A percentile compares a stretch with the other conserved stretches of the same genome.
These are phyloP conservation scores for Pisolithus sp. DNA, from an alignment of 768 basidiomycete genomes.

Conservation along the genomic window DNA sequence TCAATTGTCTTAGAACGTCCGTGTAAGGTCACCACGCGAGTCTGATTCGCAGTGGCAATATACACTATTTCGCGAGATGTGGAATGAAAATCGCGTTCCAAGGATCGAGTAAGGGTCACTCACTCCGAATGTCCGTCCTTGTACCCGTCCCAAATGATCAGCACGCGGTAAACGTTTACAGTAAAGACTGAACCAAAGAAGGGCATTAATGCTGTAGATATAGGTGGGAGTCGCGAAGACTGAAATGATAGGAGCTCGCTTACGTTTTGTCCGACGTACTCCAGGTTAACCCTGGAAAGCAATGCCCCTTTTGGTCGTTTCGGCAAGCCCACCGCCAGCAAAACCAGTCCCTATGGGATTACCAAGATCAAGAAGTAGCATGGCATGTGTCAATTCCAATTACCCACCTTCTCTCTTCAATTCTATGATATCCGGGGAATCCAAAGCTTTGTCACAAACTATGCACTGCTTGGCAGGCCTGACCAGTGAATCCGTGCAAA, in stretches of 20 bases:
- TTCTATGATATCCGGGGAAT: constrained; percentile 71
- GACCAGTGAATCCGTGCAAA: constrained; percentile 84
- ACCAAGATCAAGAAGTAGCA: constrained; percentile 1
- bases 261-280: background rate
- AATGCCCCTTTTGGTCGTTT: constrained; percentile 70
- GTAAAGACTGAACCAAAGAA: background rate
- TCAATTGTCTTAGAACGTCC: too few relatives aligned
- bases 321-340: constrained; percentile 91
- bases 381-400: background rate
- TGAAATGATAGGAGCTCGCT: background rate
- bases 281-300: constrained; percentile 73
- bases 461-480: constrained; percentile 76
- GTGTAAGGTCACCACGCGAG: too few relatives aligned
- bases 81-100: too few relatives aligned
- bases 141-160: background rate
- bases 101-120: too few relatives aligned
- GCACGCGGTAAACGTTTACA: background rate
- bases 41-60: too few relatives aligned
- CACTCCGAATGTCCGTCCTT: too few relatives aligned
- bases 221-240: background rate
- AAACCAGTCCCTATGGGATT: constrained; percentile 72
- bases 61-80: too few relatives aligned
- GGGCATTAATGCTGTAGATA: background rate
- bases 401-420: constrained; percentile 80
- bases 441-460: constrained; percentile 67